Base-by-base conservation (phyloP, 495 filamentous ascomycete genomes). In the Trichoderma virens region DNA sequence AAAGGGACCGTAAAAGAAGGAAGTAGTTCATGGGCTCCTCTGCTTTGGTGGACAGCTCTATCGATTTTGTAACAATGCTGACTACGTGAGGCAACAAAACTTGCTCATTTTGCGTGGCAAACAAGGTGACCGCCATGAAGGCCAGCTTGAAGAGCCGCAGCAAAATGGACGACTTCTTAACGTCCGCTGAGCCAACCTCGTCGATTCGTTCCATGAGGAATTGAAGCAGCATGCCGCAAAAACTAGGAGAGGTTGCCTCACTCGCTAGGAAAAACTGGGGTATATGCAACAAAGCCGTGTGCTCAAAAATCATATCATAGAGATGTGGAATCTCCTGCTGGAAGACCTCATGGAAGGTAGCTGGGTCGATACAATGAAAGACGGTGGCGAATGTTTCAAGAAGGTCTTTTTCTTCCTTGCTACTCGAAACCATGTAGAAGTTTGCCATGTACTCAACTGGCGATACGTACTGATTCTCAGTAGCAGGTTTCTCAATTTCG, bases 11-110 rank as follows among this genome's bases (percentile, higher is more conserved):
- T 45, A 99, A 79, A 2, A 99, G 85, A 18, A 96, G 81, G 81
- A 98, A 99, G 73, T 98, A 98, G 76, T 99, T 98, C 89, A 96
- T 96, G 2, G 95, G 95, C 69, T 97, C 92, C 69, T 97, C 92
- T 1, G 95, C 95, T 39, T 87, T 96, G 18, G 93, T 95, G 13
- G 93, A 97, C 34, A 98, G 80, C 75, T 97, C 90, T 65, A 98
- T 96, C 14, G 93, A 97, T 72, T 95, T 90, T 31, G 93, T 96
- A 64, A 99, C 89, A 66, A 99, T 95, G 72, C 94, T 93, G 45
- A 92, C 88, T 54, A 99, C 94, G 74, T 98, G 95, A 0, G 95
- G 95, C 47, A 97, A 82, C 18, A 99, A 79, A 2, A 99, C 93
- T 70, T 91, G 89, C 72, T 99, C 95, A 70, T 99, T 99, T 72